A percentile compares a stretch with the other conserved stretches of the same genome.
Conservation (phyloP, 805 yeast species). For the Candida silvicultrix region DNA sequence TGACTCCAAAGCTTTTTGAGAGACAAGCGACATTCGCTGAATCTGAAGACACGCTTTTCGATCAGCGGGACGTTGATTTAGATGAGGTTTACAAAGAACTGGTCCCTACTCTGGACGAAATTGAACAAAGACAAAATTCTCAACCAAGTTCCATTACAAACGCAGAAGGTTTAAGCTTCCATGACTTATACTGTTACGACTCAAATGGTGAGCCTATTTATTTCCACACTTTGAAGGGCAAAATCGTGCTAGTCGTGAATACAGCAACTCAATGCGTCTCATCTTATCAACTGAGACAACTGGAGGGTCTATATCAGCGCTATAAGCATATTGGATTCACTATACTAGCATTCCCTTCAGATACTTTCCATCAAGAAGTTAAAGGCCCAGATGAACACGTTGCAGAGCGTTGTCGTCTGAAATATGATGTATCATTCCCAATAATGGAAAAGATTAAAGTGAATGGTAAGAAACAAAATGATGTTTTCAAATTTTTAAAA, state of each 20-base stretch:
- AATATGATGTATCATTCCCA: conserved; percentile 80
- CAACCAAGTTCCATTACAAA: background rate
- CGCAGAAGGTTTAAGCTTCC: conserved; percentile 37
- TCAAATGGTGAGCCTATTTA: conserved; percentile 51
- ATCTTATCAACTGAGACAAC: conserved; percentile 69
- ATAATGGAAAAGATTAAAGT: conserved; percentile 72
- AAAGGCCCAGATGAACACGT: conserved; percentile 67
- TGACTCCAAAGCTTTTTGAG: background rate
- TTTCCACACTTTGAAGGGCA: conserved; percentile 60
- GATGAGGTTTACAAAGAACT: background rate
- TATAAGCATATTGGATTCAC: conserved; percentile 58
- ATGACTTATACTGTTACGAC: conserved; percentile 58
- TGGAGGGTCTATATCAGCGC: conserved; percentile 62
- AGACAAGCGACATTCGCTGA: background rate
- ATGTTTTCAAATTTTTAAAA: conserved; percentile 68
- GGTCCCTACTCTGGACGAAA: background rate
- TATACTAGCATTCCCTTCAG: conserved; percentile 84
- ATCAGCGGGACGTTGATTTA: background rate
- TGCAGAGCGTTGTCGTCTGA: conserved; percentile 60
- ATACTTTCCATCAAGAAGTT: conserved; percentile 82
- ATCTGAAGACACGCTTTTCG: background rate
- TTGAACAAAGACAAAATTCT: background rate
- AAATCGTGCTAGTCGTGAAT: conserved; percentile 78
- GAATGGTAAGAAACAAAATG: conserved; percentile 65
- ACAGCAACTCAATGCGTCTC: conserved; percentile 83